phyloP scores from a whole-genome alignment of 495 filamentous ascomycete genomes.

The Penicillium arizonense region DNA sequence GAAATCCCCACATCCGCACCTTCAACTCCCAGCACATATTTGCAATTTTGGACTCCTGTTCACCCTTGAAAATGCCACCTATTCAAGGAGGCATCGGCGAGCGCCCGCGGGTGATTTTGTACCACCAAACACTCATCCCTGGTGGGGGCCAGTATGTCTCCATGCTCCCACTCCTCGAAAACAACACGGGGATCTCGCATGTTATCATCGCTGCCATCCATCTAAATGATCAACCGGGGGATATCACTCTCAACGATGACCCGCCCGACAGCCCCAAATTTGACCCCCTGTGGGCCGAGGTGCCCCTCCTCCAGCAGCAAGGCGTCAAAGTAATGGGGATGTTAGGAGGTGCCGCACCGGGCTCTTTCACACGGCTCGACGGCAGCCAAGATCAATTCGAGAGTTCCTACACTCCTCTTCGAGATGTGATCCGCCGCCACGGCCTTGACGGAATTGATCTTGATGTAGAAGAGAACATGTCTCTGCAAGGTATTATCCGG shows the following conservation, averaged over 20 bases:
- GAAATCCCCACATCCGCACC: not conserved
- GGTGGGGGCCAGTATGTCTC: constrained; percentile 59
- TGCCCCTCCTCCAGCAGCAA: constrained; percentile 57
- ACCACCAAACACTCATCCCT: constrained; percentile 68
- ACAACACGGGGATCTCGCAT: constrained; percentile 64
- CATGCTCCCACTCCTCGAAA: constrained; percentile 64
- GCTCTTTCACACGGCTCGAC: constrained; percentile 68
- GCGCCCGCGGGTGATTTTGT: constrained; percentile 57
- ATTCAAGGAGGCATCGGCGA: constrained; percentile 22
- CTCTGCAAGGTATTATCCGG: constrained; percentile 62
- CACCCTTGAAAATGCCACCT: constrained; percentile 30
- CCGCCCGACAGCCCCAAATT: constrained; percentile 56
- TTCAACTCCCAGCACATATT: not conserved
- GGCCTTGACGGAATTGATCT: constrained; percentile 73
- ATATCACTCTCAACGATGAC: constrained; percentile 76
- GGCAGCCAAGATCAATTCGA: constrained; percentile 57
- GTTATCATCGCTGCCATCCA: constrained; percentile 79
- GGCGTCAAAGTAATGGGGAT: constrained; percentile 77
- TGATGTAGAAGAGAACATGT: constrained; percentile 81
- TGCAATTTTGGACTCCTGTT: not conserved
- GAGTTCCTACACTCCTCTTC: constrained; percentile 62
- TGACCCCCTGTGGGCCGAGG: constrained; percentile 65
- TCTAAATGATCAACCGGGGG: constrained; percentile 59
- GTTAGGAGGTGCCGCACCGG: constrained; percentile 76
- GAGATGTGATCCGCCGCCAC: constrained; percentile 54